A percentile compares a stretch with the other conserved stretches of the same genome.
Conservation (phyloP, 495 filamentous ascomycete species). For the Penicillium robsamsonii region DNA sequence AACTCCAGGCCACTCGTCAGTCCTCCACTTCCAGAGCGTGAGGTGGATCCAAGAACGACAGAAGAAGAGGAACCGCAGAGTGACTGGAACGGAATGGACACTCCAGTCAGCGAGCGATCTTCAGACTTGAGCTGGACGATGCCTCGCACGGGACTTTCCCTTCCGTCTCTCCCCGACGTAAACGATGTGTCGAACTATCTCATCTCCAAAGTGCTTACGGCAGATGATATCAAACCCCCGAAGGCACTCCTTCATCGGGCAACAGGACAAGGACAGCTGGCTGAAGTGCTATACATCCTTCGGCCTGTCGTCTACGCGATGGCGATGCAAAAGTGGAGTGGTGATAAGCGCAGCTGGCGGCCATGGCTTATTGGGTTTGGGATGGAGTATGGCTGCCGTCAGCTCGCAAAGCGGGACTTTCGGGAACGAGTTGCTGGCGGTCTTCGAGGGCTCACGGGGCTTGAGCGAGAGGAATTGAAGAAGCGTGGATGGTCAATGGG, state of each 20-base stretch:
- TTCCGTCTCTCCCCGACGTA: slow-evolving; percentile 76
- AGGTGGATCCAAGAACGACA: slow-evolving; percentile 61
- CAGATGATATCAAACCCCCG: slow-evolving; percentile 93
- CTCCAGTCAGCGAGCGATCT: slow-evolving; percentile 44
- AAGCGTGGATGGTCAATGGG: slow-evolving; percentile 83
- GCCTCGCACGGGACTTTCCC: slow-evolving; percentile 82
- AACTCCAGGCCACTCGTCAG: slow-evolving; percentile 79
- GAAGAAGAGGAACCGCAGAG: slow-evolving; percentile 52
- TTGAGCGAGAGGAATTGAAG: slow-evolving; percentile 84
- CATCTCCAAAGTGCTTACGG: slow-evolving; percentile 85
- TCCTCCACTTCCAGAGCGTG: slow-evolving; percentile 83
- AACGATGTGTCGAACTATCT: slow-evolving; percentile 81
- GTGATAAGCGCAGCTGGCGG: slow-evolving; percentile 67
- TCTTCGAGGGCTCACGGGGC: slow-evolving; percentile 66
- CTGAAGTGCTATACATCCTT: slow-evolving; percentile 87
- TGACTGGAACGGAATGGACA: slow-evolving; percentile 50
- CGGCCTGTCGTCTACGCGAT: slow-evolving; percentile 86
- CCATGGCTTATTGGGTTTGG: slow-evolving; percentile 88
- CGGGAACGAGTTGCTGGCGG: slow-evolving; percentile 64
- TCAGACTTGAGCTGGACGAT: slow-evolving; percentile 74
- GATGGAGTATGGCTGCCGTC: slow-evolving; percentile 82
- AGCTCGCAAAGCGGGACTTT: slow-evolving; percentile 73
- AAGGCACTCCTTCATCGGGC: slow-evolving; percentile 72
- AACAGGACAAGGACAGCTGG: slow-evolving; percentile 67
- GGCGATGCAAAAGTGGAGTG: slow-evolving; percentile 67